phyloP scores from a whole-genome alignment of 352 stramenopile species.

The Globisporangium echinulatum region DNA sequence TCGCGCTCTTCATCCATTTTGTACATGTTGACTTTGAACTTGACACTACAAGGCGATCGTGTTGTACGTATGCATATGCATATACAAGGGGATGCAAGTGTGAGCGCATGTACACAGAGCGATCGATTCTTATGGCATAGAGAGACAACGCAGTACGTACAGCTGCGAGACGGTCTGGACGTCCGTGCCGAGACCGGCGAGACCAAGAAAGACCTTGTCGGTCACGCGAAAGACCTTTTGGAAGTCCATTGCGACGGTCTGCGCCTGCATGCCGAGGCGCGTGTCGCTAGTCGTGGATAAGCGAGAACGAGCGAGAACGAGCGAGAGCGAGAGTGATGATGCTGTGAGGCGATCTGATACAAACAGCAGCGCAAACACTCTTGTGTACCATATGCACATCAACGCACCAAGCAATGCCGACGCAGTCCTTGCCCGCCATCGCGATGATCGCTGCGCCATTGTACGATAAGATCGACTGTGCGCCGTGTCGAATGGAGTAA shows the following conservation, averaged over 20 bases:
- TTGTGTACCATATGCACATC: background rate
- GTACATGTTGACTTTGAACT: conserved; percentile 97
- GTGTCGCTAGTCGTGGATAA: conserved; percentile 73
- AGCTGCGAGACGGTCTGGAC: conserved; percentile 96
- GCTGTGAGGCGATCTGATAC: too few species aligned
- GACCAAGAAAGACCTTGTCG: conserved; percentile 94
- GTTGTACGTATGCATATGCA: too few species aligned
- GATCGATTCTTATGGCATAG: background rate
- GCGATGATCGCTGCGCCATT: conserved; percentile 98
- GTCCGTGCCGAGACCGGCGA: conserved; percentile 97
- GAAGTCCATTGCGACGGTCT: conserved; percentile 98
- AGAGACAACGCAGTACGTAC: conserved; percentile 11
- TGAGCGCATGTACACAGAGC: background rate
- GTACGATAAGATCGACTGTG: conserved; percentile 91
- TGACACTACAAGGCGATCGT: conserved; percentile 36
- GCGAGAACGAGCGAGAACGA: background rate
- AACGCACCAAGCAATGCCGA: conserved; percentile 93
- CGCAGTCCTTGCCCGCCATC: conserved; percentile 99
- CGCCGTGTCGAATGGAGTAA: background rate
- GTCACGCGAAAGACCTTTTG: conserved; percentile 98
- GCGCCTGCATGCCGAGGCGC: conserved; percentile 93
- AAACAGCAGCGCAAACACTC: too few species aligned
- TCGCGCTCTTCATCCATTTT: conserved; percentile 97
- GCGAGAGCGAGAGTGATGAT: background rate
- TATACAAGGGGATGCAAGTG: background rate